Evolutionary conservation across 768 basidiomycete genomes (phyloP), one percentile per base, ranked within the genome.

Genomic region (Tubosaeta sp.): DNA sequence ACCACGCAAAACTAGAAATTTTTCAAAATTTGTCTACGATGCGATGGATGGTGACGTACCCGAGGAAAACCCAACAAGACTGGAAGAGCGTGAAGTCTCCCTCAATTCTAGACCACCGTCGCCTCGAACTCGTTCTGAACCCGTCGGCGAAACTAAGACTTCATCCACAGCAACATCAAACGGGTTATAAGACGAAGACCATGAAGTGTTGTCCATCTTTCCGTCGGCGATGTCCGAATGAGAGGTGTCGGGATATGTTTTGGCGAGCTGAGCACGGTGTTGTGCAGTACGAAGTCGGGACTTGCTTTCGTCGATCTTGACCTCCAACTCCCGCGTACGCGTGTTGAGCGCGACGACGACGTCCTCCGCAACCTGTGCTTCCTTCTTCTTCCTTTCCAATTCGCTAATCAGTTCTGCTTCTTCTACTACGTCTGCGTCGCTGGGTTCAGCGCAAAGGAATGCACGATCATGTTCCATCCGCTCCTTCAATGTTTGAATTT

Each of bases 251-350:
- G 67, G 49, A 66, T 66, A 57, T 72, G 67, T 43, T 63, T 65
- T 47, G 71, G 70, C 46, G 43, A 72, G 70, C 59, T 82, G 81
- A 27, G 77, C 81, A 45, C 75, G 78, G 56, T 83, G 82, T 58
- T 80, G 81, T 32, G 81, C 74, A n/a, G 68, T 63, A 55, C 69
- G 74, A 50, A 94, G 69, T 48, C 75, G 75, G 56, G 80, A 80
- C 69, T 77, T 83, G 67, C 83, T 82, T 51, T 78, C 74, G 29
- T 78, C 74, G 31, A 93, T 75, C 59, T 72, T 78, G 43, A 84
- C 84, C 67, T 94, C 90, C 49, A 93, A 70, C 59, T 86, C 87
- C 54, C 81, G 78, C 40, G 86, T 82, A 44, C 85, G 82, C 31
- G 75, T 73, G 61, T 78, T 83, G 31, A 90, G 73, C 10, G 80